Evolutionary conservation across 495 filamentous ascomycete genomes (phyloP).

Genomic region (Ascobolus immersus): DNA sequence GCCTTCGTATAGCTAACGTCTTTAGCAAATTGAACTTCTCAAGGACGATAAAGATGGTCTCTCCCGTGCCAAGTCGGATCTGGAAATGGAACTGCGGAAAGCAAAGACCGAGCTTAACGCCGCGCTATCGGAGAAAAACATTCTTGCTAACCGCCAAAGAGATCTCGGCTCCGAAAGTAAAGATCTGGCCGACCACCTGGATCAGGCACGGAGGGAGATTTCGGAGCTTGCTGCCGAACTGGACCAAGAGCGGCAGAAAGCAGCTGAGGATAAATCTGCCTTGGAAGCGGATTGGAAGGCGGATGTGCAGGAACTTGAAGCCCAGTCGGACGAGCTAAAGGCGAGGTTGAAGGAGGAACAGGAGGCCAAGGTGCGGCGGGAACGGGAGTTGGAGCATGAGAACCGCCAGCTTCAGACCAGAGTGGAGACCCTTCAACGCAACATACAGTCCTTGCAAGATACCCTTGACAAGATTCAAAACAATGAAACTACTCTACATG

Average conservation of each 20-base stretch:
- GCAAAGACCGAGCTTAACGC: constrained; percentile 29
- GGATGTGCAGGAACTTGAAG: constrained; percentile 35
- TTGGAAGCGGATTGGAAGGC: constrained; percentile 29
- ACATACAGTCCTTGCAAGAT: constrained; percentile 40
- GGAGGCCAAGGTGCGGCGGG: constrained; percentile 39
- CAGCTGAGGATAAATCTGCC: constrained; percentile 8
- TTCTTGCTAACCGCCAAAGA: constrained; percentile 42
- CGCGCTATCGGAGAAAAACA: constrained; percentile 39
- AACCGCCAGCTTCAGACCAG: constrained; percentile 38
- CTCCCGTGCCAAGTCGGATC: constrained; percentile 8
- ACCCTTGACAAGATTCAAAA: constrained; percentile 49
- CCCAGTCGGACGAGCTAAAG: constrained; percentile 41
- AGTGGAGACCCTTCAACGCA: constrained; percentile 39
- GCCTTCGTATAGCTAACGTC: background rate
- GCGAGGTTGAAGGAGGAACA: constrained; percentile 52
- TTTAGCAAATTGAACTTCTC: constrained; percentile 5
- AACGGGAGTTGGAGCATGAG: constrained; percentile 44
- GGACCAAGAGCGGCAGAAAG: constrained; percentile 10
- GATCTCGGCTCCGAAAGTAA: constrained; percentile 41
- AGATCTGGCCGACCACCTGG: constrained; percentile 32
- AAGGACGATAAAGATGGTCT: constrained; percentile 11
- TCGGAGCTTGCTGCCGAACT: constrained; percentile 21
- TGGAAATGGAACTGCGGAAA: constrained; percentile 24
- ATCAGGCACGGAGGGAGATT: constrained; percentile 22
- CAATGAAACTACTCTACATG: constrained; percentile 27